A percentile compares a stretch with the other conserved stretches of the same genome.
Conservation (phyloP, 495 filamentous ascomycete species). For the Lophiotrema nucula region DNA sequence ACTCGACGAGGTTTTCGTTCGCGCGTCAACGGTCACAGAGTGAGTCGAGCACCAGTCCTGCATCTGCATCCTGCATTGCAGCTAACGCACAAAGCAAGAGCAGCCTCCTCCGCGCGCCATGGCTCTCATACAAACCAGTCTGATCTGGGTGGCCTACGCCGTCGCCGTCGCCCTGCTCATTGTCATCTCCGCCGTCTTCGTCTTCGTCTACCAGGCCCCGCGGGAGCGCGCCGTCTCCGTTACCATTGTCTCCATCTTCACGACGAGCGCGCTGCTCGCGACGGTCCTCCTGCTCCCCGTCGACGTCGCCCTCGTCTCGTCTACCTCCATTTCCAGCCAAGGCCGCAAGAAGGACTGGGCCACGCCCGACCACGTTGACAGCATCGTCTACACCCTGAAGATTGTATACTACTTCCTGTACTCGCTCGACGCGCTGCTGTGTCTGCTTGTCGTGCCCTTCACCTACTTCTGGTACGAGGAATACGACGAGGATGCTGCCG, state of each 20-base stretch:
- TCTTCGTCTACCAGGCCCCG: slow-evolving; percentile 82
- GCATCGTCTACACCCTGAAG: slow-evolving; percentile 74
- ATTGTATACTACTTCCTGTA: slow-evolving; percentile 92
- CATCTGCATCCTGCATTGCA: no score
- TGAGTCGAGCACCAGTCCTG: no score
- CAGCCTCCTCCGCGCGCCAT: slow-evolving; percentile 28
- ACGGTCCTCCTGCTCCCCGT: slow-evolving; percentile 91
- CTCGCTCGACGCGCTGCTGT: slow-evolving; percentile 86
- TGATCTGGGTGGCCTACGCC: slow-evolving; percentile 91
- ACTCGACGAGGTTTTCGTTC: no score
- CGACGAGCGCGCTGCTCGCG: slow-evolving; percentile 80
- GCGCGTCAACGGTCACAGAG: no score
- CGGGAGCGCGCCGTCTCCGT: slow-evolving; percentile 79
- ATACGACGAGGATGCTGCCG: slow-evolving; percentile 79
- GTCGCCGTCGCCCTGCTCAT: slow-evolving; percentile 71
- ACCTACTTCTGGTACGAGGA: slow-evolving; percentile 99
- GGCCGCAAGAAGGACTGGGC: slow-evolving; percentile 95
- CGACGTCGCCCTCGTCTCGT: slow-evolving; percentile 91
- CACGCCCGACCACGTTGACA: slow-evolving; percentile 69
- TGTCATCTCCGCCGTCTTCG: slow-evolving; percentile 72
- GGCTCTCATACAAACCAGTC: slow-evolving; percentile 69
- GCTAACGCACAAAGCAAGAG: no score
- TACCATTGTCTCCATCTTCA: slow-evolving; percentile 78
- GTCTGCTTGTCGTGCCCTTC: slow-evolving; percentile 87
- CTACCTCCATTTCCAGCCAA: slow-evolving; percentile 69